Percentiles rank a stretch among this genome's conserved stretches.
phyloP scores from a whole-genome alignment of 306 rosid species.

The barrel medic (Medicago truncatula) region DNA sequence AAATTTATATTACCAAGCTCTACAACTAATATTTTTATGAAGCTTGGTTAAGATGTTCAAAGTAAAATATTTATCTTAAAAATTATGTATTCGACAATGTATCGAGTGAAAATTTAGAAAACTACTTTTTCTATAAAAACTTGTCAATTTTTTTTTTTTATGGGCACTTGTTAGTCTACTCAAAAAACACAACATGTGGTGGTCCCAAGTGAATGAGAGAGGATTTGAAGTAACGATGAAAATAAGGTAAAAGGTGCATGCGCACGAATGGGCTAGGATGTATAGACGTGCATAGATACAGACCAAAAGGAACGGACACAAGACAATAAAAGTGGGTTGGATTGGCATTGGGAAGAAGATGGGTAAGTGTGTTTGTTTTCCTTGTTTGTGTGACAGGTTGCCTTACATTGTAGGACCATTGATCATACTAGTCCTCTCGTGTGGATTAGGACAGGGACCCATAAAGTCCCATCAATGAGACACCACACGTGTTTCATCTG shows the following conservation, averaged over 20 bases:
- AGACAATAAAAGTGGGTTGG: not conserved
- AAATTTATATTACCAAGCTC: too few species aligned
- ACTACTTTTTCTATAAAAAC: too few species aligned
- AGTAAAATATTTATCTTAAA: too few species aligned
- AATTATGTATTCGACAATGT: too few species aligned
- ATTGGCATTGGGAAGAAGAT: not conserved
- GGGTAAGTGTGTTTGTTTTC: conserved; percentile 6
- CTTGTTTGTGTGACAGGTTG: conserved; percentile 20
- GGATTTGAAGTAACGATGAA: not conserved
- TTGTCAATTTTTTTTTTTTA: too few species aligned
- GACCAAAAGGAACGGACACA: conserved; percentile 37
- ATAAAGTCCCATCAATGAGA: conserved; percentile 12
- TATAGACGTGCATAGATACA: conserved; percentile 39
- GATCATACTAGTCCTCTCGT: conserved; percentile 23
- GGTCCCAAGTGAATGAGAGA: conserved; percentile 10
- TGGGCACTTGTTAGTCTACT: too few species aligned
- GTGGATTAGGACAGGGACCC: conserved; percentile 17
- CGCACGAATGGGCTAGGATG: conserved; percentile 48
- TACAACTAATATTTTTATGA: too few species aligned
- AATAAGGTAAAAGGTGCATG: not conserved
- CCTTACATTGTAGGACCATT: conserved; percentile 33
- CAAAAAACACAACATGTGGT: too few species aligned
- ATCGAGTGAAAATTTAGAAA: too few species aligned
- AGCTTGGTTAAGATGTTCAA: too few species aligned
- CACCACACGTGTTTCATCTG: conserved; percentile 45